A percentile compares a stretch with the other conserved stretches of the same genome.
Conservation (phyloP, 441 rosid genomes). For the Rhodomyrtus psidioides region DNA sequence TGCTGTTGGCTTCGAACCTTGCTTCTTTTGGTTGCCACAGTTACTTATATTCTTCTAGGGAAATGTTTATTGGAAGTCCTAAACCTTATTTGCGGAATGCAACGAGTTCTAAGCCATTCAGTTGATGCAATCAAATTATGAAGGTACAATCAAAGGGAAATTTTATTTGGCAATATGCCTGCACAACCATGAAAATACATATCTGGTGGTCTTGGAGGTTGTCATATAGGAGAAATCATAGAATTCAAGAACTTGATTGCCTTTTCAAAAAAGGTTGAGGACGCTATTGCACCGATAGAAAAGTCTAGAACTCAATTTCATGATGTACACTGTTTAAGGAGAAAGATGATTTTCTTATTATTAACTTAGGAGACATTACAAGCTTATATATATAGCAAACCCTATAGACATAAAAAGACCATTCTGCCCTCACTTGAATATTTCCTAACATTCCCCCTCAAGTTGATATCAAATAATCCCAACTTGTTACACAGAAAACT, state of each 20-base stretch:
- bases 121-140: neutral
- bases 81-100: neutral
- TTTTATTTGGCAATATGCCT: neutral
- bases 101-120: neutral
- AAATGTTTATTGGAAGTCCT: neutral
- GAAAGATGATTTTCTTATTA: too few relatives aligned
- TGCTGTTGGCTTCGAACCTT: neutral
- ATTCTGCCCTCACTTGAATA: too few relatives aligned
- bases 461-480: too few relatives aligned
- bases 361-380: too few relatives aligned
- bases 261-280: neutral
- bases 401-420: too few relatives aligned
- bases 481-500: too few relatives aligned
- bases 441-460: too few relatives aligned
- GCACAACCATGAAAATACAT: neutral
- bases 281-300: neutral
- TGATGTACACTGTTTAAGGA: too few relatives aligned
- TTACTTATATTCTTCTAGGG: neutral
- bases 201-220: neutral
- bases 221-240: neutral
- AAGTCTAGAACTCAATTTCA: neutral
- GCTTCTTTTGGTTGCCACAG: neutral
- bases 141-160: neutral
- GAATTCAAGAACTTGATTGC: neutral
- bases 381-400: too few relatives aligned